Percentiles rank a stretch among this genome's conserved stretches.
These are phyloP conservation scores for Entophlyctis luteolus DNA, from an alignment of 192 early-diverging fungal genomes.

Conservation along the genomic window DNA sequence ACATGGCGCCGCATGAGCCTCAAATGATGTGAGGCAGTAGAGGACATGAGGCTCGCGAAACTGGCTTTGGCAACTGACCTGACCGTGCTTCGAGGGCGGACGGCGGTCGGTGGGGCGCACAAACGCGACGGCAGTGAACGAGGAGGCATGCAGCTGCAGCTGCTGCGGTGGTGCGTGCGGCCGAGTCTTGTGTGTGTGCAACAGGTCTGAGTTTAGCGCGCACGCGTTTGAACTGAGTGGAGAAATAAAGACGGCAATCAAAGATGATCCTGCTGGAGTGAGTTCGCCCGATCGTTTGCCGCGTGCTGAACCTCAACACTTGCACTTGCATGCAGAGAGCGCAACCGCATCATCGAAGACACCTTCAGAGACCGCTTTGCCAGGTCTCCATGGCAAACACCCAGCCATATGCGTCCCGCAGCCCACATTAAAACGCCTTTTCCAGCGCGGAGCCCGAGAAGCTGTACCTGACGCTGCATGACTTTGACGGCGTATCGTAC, in stretches of 20 bases:
- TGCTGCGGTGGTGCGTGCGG: too few relatives aligned
- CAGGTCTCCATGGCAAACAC: conserved; percentile 22
- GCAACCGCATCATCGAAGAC: conserved; percentile 55
- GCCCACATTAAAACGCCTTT: neutral
- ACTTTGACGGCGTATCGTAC: conserved; percentile 97
- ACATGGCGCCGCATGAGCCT: too few relatives aligned
- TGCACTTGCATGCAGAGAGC: too few relatives aligned
- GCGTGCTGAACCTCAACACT: too few relatives aligned
- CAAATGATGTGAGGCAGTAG: neutral
- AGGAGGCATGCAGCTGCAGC: too few relatives aligned
- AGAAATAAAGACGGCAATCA: too few relatives aligned
- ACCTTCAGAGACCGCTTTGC: conserved; percentile 57
- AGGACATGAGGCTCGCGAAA: neutral
- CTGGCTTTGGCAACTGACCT: neutral
- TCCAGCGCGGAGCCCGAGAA: conserved; percentile 40
- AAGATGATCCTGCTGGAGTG: too few relatives aligned
- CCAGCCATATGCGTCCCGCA: neutral
- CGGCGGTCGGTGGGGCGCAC: neutral
- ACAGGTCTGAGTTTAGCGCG: too few relatives aligned
- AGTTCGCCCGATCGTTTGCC: too few relatives aligned
- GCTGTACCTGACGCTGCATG: conserved; percentile 68
- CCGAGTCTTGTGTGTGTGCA: conserved; percentile 1
- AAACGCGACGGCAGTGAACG: too few relatives aligned
- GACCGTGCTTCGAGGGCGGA: neutral
- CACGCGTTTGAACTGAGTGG: too few relatives aligned